phyloP scores from a whole-genome alignment of 108 stramenopile genomes.

The Epithemia pelagica region DNA sequence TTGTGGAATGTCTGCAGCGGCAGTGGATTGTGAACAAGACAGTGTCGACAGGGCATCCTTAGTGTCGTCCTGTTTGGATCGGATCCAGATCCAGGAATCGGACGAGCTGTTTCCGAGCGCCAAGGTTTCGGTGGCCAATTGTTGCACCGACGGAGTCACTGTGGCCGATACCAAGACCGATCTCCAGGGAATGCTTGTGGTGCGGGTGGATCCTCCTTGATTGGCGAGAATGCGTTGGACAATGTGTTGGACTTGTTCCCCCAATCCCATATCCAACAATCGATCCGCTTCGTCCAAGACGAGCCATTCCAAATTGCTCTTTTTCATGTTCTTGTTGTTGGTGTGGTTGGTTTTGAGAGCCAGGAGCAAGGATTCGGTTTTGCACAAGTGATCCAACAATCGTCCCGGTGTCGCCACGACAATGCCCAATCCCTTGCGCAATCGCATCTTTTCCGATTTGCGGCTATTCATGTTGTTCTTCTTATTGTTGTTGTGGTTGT shows the following conservation, averaged over 20 bases:
- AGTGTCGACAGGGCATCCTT: neutral
- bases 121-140: slow-evolving; percentile 48
- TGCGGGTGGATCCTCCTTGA: slow-evolving; percentile 39
- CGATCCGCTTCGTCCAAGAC: slow-evolving; percentile 96
- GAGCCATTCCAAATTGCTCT: slow-evolving; percentile 80
- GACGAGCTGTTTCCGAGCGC: slow-evolving; percentile 41
- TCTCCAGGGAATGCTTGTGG: slow-evolving; percentile 54
- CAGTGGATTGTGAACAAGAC: neutral
- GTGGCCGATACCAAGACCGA: slow-evolving; percentile 89
- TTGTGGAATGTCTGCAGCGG: slow-evolving; percentile 2
- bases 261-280: slow-evolving; percentile 90
- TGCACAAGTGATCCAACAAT: slow-evolving; percentile 87
- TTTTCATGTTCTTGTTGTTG: too few relatives aligned
- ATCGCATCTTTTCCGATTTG: slow-evolving; percentile 91
- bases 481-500: too few relatives aligned
- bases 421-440: slow-evolving; percentile 88
- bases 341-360: slow-evolving; percentile 29
- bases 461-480: slow-evolving; percentile 83
- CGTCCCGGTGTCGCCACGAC: slow-evolving; percentile 97
- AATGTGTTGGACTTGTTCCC: slow-evolving; percentile 83
- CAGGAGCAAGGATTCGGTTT: slow-evolving; percentile 71
- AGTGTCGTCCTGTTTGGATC: slow-evolving; percentile 16
- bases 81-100: slow-evolving; percentile 51
- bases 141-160: slow-evolving; percentile 53
- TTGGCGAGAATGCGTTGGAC: slow-evolving; percentile 71